Evolutionary conservation across 306 rosid species (phyloP).

Genomic region (Sphenostylis stenocarpa): DNA sequence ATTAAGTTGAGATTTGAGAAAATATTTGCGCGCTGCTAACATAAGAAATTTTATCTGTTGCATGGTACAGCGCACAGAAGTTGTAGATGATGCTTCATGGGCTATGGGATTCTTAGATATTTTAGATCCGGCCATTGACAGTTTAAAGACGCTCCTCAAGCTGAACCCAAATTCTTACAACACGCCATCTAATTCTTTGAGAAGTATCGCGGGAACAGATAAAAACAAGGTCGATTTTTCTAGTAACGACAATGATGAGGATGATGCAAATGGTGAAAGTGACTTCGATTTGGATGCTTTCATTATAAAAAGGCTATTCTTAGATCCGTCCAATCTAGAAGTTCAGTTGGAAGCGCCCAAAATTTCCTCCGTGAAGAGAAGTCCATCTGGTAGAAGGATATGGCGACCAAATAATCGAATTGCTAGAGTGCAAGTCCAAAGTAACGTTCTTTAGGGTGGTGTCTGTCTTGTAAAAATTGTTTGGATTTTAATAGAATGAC

Average conservation of each 20-base stretch:
- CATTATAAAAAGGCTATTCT: conserved; percentile 49
- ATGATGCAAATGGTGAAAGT: conserved; percentile 41
- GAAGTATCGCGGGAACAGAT: conserved; percentile 36
- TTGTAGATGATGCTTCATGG: conserved; percentile 97
- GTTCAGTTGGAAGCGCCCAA: conserved; percentile 52
- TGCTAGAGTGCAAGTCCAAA: conserved; percentile 24
- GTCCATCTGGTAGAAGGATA: conserved; percentile 44
- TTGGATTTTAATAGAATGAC: neutral
- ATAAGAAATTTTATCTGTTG: conserved; percentile 28
- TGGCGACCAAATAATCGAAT: conserved; percentile 43
- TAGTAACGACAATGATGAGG: conserved; percentile 10
- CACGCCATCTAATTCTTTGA: conserved; percentile 33
- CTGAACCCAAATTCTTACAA: conserved; percentile 52
- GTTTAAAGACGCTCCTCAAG: conserved; percentile 74
- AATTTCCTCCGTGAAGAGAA: conserved; percentile 36
- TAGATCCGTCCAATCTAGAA: conserved; percentile 70
- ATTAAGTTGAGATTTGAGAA: neutral
- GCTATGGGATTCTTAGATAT: conserved; percentile 88
- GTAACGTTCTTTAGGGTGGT: conserved; percentile 32
- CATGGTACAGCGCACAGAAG: conserved; percentile 80
- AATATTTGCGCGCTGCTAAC: conserved; percentile 10
- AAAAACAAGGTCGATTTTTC: conserved; percentile 34
- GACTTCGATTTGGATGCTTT: conserved; percentile 78
- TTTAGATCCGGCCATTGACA: conserved; percentile 85
- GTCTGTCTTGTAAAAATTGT: conserved; percentile 26